Evolutionary conservation across 768 basidiomycete species (phyloP).

Genomic region (Suillus decipiens): DNA sequence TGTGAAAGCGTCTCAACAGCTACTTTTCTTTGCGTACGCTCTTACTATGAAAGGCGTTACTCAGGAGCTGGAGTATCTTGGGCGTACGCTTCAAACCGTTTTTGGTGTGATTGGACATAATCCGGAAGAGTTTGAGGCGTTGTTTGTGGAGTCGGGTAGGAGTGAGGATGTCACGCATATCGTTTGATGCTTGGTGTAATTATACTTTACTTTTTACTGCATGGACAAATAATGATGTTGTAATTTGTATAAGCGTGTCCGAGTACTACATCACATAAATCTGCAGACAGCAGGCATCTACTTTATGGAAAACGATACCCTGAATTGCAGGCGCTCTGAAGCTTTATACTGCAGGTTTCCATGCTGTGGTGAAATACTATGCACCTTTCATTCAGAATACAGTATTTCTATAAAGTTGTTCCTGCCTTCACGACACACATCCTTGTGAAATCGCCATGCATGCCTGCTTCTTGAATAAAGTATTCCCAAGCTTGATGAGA

Average conservation of each 20-base stretch:
- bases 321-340: slow-evolving; percentile 1
- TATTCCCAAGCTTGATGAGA: neutral
- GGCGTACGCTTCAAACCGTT: slow-evolving; percentile 77
- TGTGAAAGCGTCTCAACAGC: slow-evolving; percentile 77
- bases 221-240: neutral
- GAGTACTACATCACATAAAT: neutral
- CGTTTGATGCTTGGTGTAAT: slow-evolving; percentile 10
- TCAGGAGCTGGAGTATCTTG: slow-evolving; percentile 81
- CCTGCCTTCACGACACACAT: neutral
- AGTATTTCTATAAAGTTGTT: neutral
- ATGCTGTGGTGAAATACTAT: neutral
- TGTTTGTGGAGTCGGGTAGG: slow-evolving; percentile 49
- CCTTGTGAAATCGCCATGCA: neutral
- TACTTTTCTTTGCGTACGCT: slow-evolving; percentile 94
- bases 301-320: neutral
- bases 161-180: slow-evolving; percentile 9
- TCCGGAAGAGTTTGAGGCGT: slow-evolving; percentile 76
- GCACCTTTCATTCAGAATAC: neutral
- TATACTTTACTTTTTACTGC: neutral
- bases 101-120: slow-evolving; percentile 92
- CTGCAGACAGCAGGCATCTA: neutral
- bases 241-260: neutral
- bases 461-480: neutral
- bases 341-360: neutral
- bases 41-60: slow-evolving; percentile 95